phyloP scores from a whole-genome alignment of 495 filamentous ascomycete species.

The Darksidea phi region DNA sequence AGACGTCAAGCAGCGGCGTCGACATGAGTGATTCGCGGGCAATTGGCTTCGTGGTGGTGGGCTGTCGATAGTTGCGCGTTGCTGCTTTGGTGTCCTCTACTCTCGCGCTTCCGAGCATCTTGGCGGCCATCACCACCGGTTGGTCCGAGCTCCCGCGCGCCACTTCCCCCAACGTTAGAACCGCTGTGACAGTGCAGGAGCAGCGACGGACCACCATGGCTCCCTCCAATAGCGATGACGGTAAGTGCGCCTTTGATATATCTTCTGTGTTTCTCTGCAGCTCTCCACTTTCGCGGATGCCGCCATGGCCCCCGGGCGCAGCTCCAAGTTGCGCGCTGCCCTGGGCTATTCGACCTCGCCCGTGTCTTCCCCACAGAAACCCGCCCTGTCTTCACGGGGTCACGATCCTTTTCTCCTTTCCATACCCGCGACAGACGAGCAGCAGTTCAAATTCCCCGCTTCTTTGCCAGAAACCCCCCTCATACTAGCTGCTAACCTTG shows the following conservation, averaged over 20 bases:
- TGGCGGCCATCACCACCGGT: background rate
- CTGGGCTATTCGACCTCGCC: constrained; percentile 12
- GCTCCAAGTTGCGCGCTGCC: background rate
- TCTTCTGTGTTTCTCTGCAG: background rate
- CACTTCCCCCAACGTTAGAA: background rate
- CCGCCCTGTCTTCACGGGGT: no score
- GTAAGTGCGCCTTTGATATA: constrained; percentile 16
- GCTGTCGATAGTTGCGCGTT: no score
- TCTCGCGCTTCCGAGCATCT: background rate
- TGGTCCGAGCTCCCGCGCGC: no score
- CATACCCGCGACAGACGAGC: no score
- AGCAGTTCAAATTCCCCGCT: background rate
- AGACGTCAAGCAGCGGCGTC: constrained; percentile 75
- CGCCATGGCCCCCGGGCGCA: background rate
- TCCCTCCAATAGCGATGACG: constrained; percentile 20
- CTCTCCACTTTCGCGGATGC: background rate
- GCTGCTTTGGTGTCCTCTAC: constrained; percentile 17
- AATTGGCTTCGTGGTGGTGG: constrained; percentile 10
- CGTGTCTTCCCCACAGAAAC: background rate
- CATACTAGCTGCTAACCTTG: background rate
- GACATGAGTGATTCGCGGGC: constrained; percentile 38
- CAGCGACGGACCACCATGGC: constrained; percentile 18
- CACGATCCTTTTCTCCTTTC: no score
- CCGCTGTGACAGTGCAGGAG: constrained; percentile 11
- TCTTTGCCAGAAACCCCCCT: constrained; percentile 12